A percentile compares a stretch with the other conserved stretches of the same genome.
Conservation (phyloP, 1,284 basidiomycete species). For the Agaricales sp. region DNA sequence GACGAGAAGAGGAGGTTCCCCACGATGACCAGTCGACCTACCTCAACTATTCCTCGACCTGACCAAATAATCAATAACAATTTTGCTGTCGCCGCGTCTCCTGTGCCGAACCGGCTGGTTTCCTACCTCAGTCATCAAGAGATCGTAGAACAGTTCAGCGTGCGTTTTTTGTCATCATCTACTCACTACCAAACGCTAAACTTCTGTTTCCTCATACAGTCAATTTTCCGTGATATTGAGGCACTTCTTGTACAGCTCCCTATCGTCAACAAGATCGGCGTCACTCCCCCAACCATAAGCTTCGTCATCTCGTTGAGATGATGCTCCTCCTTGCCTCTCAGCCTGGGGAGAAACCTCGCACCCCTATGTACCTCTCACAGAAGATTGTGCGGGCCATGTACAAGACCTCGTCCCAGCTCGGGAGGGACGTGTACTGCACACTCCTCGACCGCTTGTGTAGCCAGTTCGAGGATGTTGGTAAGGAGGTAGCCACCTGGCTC, state of each 20-base stretch:
- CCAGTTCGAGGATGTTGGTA: constrained; percentile 85
- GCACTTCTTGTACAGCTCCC: constrained; percentile 64
- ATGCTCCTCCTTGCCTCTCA: constrained; percentile 74
- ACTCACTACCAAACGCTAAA: too few species aligned
- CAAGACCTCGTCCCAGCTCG: constrained; percentile 75
- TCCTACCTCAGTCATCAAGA: constrained; percentile 48
- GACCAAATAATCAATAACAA: constrained; percentile 25
- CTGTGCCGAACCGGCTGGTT: constrained; percentile 32
- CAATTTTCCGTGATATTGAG: constrained; percentile 72
- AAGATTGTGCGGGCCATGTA: constrained; percentile 87
- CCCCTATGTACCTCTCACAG: constrained; percentile 88
- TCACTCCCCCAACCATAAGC: constrained; percentile 72
- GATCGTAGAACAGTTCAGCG: constrained; percentile 69
- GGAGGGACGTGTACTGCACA: constrained; percentile 85
- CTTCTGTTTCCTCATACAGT: constrained; percentile 22
- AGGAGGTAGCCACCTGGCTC: constrained; percentile 96
- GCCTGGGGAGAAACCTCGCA: constrained; percentile 73
- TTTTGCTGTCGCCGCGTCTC: constrained; percentile 40
- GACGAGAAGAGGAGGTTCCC: constrained; percentile 41
- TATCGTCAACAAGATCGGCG: constrained; percentile 51
- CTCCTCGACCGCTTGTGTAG: constrained; percentile 87
- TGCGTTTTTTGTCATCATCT: constrained; percentile 26
- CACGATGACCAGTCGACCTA: constrained; percentile 44
- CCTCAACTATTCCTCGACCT: constrained; percentile 41
- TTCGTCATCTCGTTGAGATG: constrained; percentile 76